Conservation (phyloP, 768 basidiomycete species). For the Gymnopilus junonius region DNA sequence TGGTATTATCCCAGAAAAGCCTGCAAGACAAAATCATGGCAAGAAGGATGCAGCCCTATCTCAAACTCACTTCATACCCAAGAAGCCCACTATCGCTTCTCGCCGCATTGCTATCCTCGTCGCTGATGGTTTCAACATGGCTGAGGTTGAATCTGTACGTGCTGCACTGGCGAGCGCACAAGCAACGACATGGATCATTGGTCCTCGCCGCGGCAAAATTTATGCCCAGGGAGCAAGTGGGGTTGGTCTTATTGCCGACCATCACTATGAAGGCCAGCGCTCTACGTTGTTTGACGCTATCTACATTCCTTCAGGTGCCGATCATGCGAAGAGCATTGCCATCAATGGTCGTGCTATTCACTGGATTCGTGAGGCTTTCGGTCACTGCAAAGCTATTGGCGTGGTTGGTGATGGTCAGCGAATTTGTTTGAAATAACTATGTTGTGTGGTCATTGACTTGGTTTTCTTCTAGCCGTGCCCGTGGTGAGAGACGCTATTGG, state of each 20-base stretch:
- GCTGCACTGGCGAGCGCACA: constrained; percentile 52
- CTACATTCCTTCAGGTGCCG: constrained; percentile 73
- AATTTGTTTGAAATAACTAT: not conserved
- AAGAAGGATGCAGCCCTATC: constrained; percentile 59
- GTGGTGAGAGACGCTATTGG: constrained; percentile 51
- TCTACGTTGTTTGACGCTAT: constrained; percentile 87
- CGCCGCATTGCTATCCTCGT: constrained; percentile 80
- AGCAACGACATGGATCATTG: constrained; percentile 69
- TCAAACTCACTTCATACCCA: constrained; percentile 58
- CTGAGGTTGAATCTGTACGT: constrained; percentile 63
- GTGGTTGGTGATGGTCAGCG: constrained; percentile 68
- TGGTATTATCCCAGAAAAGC: constrained; percentile 56
- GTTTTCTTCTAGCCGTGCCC: constrained; percentile 41
- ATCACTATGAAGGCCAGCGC: constrained; percentile 77
- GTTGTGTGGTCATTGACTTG: not conserved
- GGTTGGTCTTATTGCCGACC: constrained; percentile 55
- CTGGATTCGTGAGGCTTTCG: constrained; percentile 84
- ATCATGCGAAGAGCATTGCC: constrained; percentile 58
- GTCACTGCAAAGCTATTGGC: constrained; percentile 84
- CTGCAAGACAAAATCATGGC: constrained; percentile 59
- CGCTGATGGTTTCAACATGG: constrained; percentile 72
- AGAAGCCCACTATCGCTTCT: constrained; percentile 59
- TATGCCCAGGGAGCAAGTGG: constrained; percentile 35
- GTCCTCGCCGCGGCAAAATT: constrained; percentile 64
- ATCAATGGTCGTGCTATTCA: constrained; percentile 77